Evolutionary conservation across 2,329 filamentous ascomycete species (phyloP).

Genomic region (Pseudogymnoascus destructans): DNA sequence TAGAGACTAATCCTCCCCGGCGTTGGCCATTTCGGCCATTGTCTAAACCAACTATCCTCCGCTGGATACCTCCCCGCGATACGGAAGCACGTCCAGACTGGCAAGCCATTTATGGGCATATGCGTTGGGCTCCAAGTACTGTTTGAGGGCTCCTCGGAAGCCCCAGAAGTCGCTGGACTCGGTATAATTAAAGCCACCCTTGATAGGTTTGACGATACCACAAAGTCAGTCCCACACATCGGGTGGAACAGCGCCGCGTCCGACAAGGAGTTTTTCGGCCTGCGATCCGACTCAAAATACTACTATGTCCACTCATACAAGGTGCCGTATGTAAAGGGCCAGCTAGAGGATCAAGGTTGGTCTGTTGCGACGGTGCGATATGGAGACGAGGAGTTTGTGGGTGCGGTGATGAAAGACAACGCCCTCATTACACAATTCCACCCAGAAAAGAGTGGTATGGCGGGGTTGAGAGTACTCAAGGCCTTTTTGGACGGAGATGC

Average conservation of each 20-base stretch:
- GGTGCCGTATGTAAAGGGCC: constrained; percentile 57
- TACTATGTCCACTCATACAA: constrained; percentile 98
- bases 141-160: constrained; percentile 76
- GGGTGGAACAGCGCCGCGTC: constrained; percentile 85
- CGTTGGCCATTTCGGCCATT: constrained; percentile 96
- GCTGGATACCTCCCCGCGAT: constrained; percentile 79
- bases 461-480: constrained; percentile 69
- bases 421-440: constrained; percentile 92
- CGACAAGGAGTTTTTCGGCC: constrained; percentile 56
- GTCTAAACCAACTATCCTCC: constrained; percentile 66
- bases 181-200: constrained; percentile 60
- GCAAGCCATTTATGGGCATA: constrained; percentile 97
- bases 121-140: constrained; percentile 89
- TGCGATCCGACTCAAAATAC: constrained; percentile 78
- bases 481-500: constrained; percentile 65
- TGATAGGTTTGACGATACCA: constrained; percentile 59
- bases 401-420: constrained; percentile 75
- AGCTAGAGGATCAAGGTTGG: constrained; percentile 75
- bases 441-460: constrained; percentile 89
- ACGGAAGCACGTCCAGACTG: constrained; percentile 65
- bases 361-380: constrained; percentile 83
- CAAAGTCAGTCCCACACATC: constrained; percentile 95
- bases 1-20: constrained; percentile 91
- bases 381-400: constrained; percentile 79
- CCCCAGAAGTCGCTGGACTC: constrained; percentile 57